Evolutionary conservation across 495 filamentous ascomycete species (phyloP).

Genomic region (Rusavskia elegans): DNA sequence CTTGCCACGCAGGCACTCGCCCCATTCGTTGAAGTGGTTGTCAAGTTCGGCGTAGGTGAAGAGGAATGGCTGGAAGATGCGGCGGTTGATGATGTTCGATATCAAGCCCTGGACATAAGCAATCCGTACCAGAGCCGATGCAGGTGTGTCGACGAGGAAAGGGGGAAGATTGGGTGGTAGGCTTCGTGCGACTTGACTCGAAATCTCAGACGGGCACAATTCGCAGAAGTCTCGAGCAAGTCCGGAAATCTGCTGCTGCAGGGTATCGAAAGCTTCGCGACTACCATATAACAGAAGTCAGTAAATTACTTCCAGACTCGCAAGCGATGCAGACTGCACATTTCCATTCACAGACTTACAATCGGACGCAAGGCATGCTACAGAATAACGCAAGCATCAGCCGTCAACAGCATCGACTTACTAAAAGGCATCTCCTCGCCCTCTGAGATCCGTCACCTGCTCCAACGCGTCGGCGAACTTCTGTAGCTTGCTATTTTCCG

Average conservation of each 20-base stretch:
- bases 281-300: constrained; percentile 25
- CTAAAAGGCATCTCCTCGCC: constrained; percentile 46
- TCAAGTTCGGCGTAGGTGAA: constrained; percentile 51
- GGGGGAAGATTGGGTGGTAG: constrained; percentile 40
- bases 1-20: constrained; percentile 44
- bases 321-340: neutral
- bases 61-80: constrained; percentile 50
- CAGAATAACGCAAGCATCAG: constrained; percentile 1
- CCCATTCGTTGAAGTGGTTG: constrained; percentile 44
- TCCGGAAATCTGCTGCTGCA: constrained; percentile 40
- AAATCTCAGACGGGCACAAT: constrained; percentile 28
- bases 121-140: constrained; percentile 39
- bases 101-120: constrained; percentile 45
- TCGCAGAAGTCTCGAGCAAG: constrained; percentile 29
- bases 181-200: constrained; percentile 33
- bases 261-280: constrained; percentile 40
- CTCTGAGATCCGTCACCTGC: constrained; percentile 43
- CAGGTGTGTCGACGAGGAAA: constrained; percentile 28
- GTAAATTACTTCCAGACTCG: neutral
- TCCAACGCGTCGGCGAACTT: constrained; percentile 42
- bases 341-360: constrained; percentile 2
- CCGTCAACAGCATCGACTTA: constrained; percentile 26
- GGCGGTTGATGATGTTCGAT: constrained; percentile 40
- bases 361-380: neutral
- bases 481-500: constrained; percentile 39